A percentile compares a stretch with the other conserved stretches of the same genome.
Evolutionary conservation across 2,329 filamentous ascomycete genomes (phyloP).

Genomic region (Neonectria punicea): DNA sequence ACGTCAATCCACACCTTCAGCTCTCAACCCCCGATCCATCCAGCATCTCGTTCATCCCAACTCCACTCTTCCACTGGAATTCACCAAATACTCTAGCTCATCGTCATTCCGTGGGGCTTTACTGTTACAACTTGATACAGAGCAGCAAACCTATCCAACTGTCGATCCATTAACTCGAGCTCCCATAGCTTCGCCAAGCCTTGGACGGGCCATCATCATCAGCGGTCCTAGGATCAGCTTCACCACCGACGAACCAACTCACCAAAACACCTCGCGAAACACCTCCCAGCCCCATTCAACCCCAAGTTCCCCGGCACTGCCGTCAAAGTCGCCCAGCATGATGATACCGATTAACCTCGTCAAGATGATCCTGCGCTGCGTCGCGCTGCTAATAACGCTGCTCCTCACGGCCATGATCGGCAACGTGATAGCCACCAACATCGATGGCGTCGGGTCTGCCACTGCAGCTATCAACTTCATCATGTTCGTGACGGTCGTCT

Average conservation of each 20-base stretch:
- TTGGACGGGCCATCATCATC: constrained; percentile 4
- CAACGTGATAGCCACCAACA: constrained; percentile 65
- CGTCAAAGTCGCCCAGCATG: constrained; percentile 37
- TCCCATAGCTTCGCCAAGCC: not conserved
- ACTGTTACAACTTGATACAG: constrained; percentile 13
- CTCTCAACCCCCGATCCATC: constrained; percentile 35
- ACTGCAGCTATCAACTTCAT: constrained; percentile 67
- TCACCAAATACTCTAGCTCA: constrained; percentile 33
- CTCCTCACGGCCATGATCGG: constrained; percentile 67
- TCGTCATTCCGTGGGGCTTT: constrained; percentile 27
- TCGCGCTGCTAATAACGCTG: constrained; percentile 63
- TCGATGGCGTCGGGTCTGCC: constrained; percentile 54
- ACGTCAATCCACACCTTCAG: constrained; percentile 10
- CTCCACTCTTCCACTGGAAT: constrained; percentile 20
- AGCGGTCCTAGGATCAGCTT: not conserved
- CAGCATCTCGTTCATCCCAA: constrained; percentile 26
- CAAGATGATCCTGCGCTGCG: constrained; percentile 57
- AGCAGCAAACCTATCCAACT: constrained; percentile 25
- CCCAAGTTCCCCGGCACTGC: constrained; percentile 14
- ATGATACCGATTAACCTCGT: constrained; percentile 51
- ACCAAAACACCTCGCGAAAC: not conserved
- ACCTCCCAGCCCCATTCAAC: constrained; percentile 7
- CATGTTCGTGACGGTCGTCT: constrained; percentile 76
- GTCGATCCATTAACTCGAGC: constrained; percentile 15
- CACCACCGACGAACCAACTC: constrained; percentile 4